Evolutionary conservation across 495 filamentous ascomycete genomes (phyloP), one percentile per base, ranked within the genome.

Genomic region (Penicillium taxi): DNA sequence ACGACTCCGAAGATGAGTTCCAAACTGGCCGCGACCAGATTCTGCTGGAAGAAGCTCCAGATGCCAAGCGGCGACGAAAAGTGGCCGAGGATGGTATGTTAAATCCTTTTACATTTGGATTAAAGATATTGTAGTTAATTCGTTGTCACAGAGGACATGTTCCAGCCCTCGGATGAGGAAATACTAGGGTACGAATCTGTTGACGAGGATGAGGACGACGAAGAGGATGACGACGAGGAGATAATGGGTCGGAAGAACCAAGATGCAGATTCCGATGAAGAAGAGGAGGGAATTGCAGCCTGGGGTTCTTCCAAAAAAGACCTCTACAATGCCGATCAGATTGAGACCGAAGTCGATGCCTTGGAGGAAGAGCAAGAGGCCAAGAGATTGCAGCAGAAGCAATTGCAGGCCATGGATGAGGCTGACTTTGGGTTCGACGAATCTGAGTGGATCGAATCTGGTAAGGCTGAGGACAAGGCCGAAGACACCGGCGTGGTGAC

Each of bases 371-470:
- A 96, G 57, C 73, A 74, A 5, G 91, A 96, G 52, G 91, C 90
- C 16, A 76, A 77, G 49, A 67, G 88, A 29, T 56, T 96, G 18
- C 91, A 96, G 60, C 75, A 85, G 53, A 96, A 93, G 72, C 88
- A 86, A 47, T 56, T 96, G 30, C 67, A 84, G 48, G 77, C 79
- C 41, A 85, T 95, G 80, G 70, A 78, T 11, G 88, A 91, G 51
- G 84, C 79, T 26, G 93, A 98, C 55, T 96, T 94, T 50, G 79
- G 84, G 1, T 93, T 95, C 37, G 86, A 96, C 45, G 85, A 93
- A 55, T 72, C 73, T 25, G 86, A 90, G 37, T 96, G 90, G 91
- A 45, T 75, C 14, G 68, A 72, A 30, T 47, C 64, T 12, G 59
- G 58, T 39, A 68, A 71, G 43, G 41, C 44, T 3, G 54, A 57